Evolutionary conservation across 2,329 filamentous ascomycete genomes (phyloP).

Genomic region (Aspergillus carbonarius): DNA sequence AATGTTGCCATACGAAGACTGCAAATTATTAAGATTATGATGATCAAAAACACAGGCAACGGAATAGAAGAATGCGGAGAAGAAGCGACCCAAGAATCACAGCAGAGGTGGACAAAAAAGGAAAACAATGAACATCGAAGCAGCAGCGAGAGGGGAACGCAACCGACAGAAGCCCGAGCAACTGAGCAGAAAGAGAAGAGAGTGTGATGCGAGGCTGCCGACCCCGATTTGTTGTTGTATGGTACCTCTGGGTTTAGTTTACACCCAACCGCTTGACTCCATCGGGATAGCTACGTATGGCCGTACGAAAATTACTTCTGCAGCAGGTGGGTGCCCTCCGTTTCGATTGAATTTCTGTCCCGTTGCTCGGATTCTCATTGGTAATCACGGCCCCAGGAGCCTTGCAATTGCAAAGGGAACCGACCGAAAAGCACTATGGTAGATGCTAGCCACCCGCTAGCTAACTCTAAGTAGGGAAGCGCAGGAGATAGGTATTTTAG

Average conservation of each 20-base stretch:
- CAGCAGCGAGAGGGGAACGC: conserved; percentile 6
- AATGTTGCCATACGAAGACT: conserved; percentile 9
- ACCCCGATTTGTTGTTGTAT: conserved; percentile 4
- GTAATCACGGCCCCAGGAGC: not conserved
- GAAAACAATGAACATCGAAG: not conserved
- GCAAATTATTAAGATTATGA: conserved; percentile 12
- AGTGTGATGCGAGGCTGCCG: conserved; percentile 1
- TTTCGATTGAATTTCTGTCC: conserved; percentile 1
- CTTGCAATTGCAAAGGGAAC: conserved; percentile 1
- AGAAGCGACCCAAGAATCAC: not conserved
- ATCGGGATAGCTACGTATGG: conserved; percentile 5
- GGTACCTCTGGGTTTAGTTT: not conserved
- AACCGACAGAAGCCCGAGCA: conserved; percentile 9
- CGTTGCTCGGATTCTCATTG: conserved; percentile 1
- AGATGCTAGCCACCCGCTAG: conserved; percentile 11
- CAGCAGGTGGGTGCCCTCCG: not conserved
- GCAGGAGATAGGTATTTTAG: conserved; percentile 6
- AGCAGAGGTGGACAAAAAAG: not conserved
- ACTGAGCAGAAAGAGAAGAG: conserved; percentile 11
- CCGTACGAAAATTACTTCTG: conserved; percentile 16
- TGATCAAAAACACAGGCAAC: conserved; percentile 9
- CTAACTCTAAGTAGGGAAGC: conserved; percentile 4
- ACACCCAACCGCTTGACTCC: conserved; percentile 5
- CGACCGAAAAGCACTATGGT: conserved; percentile 1
- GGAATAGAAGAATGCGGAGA: conserved; percentile 5